phyloP scores from a whole-genome alignment of 169 alveolate species.

The Perkinsus chesapeaki region DNA sequence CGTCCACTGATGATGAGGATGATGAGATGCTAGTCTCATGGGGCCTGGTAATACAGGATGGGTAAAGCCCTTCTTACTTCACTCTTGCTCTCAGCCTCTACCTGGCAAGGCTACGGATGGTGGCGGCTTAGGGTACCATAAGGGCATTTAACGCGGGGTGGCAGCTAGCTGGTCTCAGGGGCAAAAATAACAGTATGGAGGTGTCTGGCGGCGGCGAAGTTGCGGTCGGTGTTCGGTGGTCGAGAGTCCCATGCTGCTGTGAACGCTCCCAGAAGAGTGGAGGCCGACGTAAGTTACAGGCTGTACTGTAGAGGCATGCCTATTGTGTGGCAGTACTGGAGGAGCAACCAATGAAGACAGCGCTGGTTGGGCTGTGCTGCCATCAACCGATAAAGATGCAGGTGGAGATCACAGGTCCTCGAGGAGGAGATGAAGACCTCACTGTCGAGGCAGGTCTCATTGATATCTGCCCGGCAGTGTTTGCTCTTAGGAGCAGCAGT shows the following conservation, averaged over 20 bases:
- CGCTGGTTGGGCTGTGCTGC: neutral
- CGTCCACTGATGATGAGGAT: neutral
- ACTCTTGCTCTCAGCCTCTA: too few species aligned
- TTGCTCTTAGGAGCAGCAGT: neutral
- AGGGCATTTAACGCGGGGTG: too few species aligned
- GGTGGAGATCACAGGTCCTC: neutral
- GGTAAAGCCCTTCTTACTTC: neutral
- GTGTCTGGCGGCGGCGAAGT: too few species aligned
- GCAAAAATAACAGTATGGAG: too few species aligned
- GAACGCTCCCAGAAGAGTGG: neutral
- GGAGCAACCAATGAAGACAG: neutral
- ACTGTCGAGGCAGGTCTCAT: neutral
- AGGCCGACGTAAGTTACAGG: neutral
- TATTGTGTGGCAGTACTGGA: neutral
- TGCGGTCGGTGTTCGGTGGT: neutral
- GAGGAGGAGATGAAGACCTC: neutral
- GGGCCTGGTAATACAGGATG: neutral
- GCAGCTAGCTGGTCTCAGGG: too few species aligned
- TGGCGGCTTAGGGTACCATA: too few species aligned
- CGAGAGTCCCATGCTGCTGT: neutral
- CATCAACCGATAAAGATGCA: neutral
- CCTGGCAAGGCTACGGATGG: too few species aligned
- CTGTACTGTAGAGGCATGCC: neutral
- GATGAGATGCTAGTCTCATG: neutral
- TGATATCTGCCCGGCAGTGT: neutral